These are phyloP conservation scores for Botrytis elliptica DNA, from an alignment of 2,329 filamentous ascomycete genomes.

Conservation along the genomic window DNA sequence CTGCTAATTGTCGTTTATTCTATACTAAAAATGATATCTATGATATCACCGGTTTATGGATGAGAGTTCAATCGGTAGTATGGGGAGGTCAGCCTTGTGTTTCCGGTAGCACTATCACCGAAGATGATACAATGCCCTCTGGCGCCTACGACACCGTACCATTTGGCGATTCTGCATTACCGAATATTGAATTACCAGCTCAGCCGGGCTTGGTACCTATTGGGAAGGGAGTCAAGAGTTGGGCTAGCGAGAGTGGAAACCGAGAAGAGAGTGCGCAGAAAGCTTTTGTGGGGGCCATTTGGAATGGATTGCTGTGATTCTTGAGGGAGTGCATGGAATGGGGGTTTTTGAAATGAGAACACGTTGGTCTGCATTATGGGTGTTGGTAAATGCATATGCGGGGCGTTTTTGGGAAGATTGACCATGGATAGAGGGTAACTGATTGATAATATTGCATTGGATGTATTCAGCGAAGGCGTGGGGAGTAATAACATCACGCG, in stretches of 20 bases:
- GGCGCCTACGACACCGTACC: constrained; percentile 16
- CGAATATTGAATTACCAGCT: neutral
- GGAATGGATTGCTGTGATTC: constrained; percentile 4
- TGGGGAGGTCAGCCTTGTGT: constrained; percentile 44
- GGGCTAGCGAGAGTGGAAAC: constrained; percentile 15
- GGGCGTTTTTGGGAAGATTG: neutral
- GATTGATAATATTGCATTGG: neutral
- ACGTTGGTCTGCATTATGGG: neutral
- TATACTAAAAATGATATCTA: constrained; percentile 48
- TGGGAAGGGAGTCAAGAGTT: neutral
- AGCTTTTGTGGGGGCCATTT: constrained; percentile 16
- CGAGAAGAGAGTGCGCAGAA: constrained; percentile 16
- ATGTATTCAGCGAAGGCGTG: neutral
- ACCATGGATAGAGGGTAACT: neutral
- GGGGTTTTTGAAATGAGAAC: neutral
- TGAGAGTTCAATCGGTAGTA: constrained; percentile 41
- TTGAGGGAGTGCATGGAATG: neutral
- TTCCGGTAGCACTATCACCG: constrained; percentile 23
- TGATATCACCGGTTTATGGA: constrained; percentile 50
- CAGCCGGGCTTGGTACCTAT: constrained; percentile 14
- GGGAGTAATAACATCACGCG: neutral
- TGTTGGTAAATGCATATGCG: neutral
- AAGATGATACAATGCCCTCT: neutral
- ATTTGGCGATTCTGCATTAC: neutral
- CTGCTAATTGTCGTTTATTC: constrained; percentile 60